Conservation (phyloP, 1,139 yeast species). For the Magnusiomyces ingens region DNA sequence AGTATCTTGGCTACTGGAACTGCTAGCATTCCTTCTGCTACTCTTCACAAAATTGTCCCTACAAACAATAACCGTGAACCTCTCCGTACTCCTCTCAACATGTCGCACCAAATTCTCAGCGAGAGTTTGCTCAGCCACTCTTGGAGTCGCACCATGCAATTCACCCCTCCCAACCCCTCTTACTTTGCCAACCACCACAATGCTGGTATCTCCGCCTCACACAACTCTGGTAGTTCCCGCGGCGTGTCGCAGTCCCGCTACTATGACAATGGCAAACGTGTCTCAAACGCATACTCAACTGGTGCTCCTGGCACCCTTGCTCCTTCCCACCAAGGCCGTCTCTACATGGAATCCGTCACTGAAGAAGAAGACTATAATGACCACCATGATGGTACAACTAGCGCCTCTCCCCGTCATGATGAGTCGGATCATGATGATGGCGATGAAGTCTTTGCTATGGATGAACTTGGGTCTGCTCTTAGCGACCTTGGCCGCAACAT, state of each 20-base stretch:
- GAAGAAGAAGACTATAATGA: conserved; percentile 10
- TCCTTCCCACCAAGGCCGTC: conserved; percentile 5
- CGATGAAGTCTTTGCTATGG: conserved; percentile 27
- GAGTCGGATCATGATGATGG: conserved; percentile 9
- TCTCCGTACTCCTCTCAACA: conserved; percentile 35
- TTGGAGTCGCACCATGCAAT: conserved; percentile 35
- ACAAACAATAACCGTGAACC: conserved; percentile 37
- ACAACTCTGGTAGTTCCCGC: conserved; percentile 5
- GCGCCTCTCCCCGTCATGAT: conserved; percentile 8
- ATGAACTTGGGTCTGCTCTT: conserved; percentile 19
- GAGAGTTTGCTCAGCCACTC: conserved; percentile 13
- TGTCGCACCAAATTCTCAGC: conserved; percentile 14
- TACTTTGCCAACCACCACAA: conserved; percentile 17
- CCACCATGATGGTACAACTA: conserved; percentile 1
- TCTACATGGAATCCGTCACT: conserved; percentile 11
- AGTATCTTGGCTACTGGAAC: neutral
- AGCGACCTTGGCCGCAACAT: conserved; percentile 12
- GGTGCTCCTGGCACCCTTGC: neutral
- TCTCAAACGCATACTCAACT: conserved; percentile 3
- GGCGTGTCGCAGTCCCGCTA: neutral
- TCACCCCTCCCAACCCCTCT: conserved; percentile 31
- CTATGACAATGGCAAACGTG: conserved; percentile 12
- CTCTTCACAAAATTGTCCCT: conserved; percentile 20
- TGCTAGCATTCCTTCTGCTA: conserved; percentile 5
- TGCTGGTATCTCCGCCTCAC: conserved; percentile 8